A percentile compares a stretch with the other conserved stretches of the same genome.
Conservation (phyloP, 257 asterid genomes). For the Solanum chiquidenum region DNA sequence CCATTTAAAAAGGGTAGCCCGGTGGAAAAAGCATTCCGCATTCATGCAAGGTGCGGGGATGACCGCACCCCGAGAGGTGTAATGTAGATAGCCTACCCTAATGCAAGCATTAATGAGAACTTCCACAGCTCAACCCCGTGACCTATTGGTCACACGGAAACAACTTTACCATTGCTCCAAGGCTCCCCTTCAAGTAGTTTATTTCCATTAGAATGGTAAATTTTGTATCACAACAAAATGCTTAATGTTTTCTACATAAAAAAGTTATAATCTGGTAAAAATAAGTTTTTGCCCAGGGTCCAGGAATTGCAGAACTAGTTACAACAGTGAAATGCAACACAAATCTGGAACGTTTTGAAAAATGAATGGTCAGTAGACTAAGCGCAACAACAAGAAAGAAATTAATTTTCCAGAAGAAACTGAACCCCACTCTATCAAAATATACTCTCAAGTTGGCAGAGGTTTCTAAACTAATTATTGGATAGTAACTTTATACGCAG, state of each 20-base stretch:
- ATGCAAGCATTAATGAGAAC: not conserved
- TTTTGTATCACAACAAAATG: not conserved
- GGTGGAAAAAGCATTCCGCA: not conserved
- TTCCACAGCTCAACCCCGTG: not conserved
- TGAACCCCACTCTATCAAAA: not conserved
- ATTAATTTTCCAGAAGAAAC: not conserved
- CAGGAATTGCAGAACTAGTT: not conserved
- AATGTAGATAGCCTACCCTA: not conserved
- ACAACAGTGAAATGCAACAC: not conserved
- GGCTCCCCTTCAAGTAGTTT: not conserved
- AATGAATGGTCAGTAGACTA: not conserved
- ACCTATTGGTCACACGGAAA: not conserved
- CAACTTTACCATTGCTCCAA: not conserved
- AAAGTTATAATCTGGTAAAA: not conserved
- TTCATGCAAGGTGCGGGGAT: not conserved
- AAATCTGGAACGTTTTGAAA: not conserved
- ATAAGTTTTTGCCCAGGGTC: not conserved
- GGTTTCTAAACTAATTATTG: not conserved
- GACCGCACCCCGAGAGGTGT: not conserved
- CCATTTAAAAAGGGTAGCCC: not conserved
- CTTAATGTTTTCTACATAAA: not conserved
- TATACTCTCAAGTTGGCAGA: not conserved
- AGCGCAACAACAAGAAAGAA: not conserved
- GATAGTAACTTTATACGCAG: not conserved
- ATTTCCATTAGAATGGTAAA: not conserved